Base-by-base conservation (phyloP, 2,329 filamentous ascomycete genomes). In the Colletotrichum chlorophyti region DNA sequence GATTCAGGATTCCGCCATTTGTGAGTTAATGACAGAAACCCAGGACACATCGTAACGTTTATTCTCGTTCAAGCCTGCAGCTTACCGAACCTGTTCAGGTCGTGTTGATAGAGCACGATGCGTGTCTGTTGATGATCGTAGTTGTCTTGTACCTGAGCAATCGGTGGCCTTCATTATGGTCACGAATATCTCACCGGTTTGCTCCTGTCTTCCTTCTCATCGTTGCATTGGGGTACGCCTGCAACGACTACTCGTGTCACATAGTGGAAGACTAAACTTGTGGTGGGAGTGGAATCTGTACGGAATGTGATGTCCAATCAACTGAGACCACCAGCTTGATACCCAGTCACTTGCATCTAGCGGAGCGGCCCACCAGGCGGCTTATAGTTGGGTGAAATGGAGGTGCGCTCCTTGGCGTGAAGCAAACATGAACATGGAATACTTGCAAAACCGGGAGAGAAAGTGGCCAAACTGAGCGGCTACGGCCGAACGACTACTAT, bases 321-420 rank as follows among this genome's bases (percentile, higher is more conserved):
- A 10, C 29, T 10, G n/a, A 15, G 50, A 11, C 29, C 42, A 11
- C 24, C 42, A 12, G n/a, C 23, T 15, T 48, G 31, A 23, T n/a
- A 26, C 17, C 35, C 19, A 43, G 51, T 26, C 23, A 42, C 42
- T 37, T 48, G 55, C 50, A 55, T 40, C 19, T 34, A 27, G 42
- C 50, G 50, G 50, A 47, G 55, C 55, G 55, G 55, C 50, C 55
- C 50, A 50, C 42, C 55, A 48, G 54, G 50, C 43, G 55, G 42
- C 40, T 55, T 34, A n/a, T 45, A 42, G 29, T 17, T 42, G 49
- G 42, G 35, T 42, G 29, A 47, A 21, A 35, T 42, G 50, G 27
- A 43, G 12, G 42, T 10, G 26, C n/a, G 17, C 17, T 53, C 24
- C 50, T 48, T 42, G 55, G 27, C 42, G 23, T 15, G 37, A 32